A percentile compares a stretch with the other conserved stretches of the same genome.
Conservation (phyloP, 495 filamentous ascomycete species). For the Glonium stellatum region DNA sequence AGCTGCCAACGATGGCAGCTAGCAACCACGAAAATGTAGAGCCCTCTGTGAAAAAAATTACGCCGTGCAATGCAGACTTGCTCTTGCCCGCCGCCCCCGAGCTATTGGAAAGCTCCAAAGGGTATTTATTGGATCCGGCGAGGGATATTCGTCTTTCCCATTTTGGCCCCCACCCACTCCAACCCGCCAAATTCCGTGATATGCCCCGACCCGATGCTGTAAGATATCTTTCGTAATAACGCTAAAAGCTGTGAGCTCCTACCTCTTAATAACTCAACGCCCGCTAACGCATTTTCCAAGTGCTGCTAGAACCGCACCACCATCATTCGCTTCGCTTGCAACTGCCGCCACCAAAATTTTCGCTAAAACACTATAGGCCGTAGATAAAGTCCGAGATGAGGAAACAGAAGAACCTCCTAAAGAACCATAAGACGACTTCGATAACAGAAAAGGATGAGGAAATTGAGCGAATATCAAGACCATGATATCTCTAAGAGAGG, state of each 20-base stretch:
- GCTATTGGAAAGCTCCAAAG: too few species aligned
- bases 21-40: not conserved
- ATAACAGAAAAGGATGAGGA: not conserved
- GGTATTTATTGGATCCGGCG: too few species aligned
- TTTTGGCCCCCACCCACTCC: too few species aligned
- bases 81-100: too few species aligned
- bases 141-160: too few species aligned
- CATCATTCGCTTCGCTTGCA: not conserved
- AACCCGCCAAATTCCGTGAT: not conserved
- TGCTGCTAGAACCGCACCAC: not conserved
- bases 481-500: not conserved
- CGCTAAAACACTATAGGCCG: not conserved
- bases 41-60: not conserved
- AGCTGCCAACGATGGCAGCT: not conserved
- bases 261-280: not conserved
- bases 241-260: not conserved
- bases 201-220: not conserved
- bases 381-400: not conserved
- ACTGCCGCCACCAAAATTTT: not conserved
- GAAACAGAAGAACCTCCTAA: not conserved
- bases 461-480: not conserved
- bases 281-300: not conserved
- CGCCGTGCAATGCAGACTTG: too few species aligned
- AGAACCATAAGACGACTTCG: not conserved
- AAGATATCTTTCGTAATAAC: not conserved